Base-by-base conservation (phyloP, 495 filamentous ascomycete genomes). In the Penicillium chermesinum region DNA sequence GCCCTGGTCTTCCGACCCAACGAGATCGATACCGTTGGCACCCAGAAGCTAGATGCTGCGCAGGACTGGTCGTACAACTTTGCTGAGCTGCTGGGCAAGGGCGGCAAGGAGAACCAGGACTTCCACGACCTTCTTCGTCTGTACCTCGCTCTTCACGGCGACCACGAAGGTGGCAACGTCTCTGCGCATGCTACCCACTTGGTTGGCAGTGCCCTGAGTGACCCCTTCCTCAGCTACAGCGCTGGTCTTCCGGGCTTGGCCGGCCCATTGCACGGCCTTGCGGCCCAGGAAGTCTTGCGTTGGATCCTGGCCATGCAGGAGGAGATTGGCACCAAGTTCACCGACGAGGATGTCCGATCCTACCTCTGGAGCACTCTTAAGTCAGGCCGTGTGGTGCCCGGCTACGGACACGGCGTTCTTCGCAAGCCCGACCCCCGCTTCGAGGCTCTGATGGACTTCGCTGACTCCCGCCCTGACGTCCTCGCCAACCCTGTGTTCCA, bases 31-130 rank as follows among this genome's bases (percentile, higher is more conserved):
- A 62, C 77, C 22, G 68, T 74, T 15, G 71, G 69, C n/a, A 61
- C 20, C 12, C 67, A 72, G 54, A 52, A 57, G 18, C 69, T 75
- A 2, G 65, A 75, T 43, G 52, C 54, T 5, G 73, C 85, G 37
- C 90, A 96, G 70, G 93, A 98, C 64, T 98, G 93, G 93, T 82
- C 90, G 0, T 90, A 96, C 77, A 98, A 98, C 74, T 97, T 95
- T 53, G 93, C 93, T 34, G 87, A 90, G 61, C 91, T 97, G 80
- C 82, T 98, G 21, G 93, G 93, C 57, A 96, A 93, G 70, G 83
- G 82, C 35, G 90, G 89, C 49, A 76, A 80, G 56, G 73, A 91
- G 62, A 84, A 96, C 62, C 81, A 89, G 65, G 87, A 89, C 66
- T 98, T 98, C 79, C 91, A 97, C 63, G 93, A 98, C 58, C 76